Percentiles rank a stretch among this genome's conserved stretches.
Evolutionary conservation across 2,329 filamentous ascomycete species (phyloP).

Genomic region (Magnaporthiopsis rhizophila): DNA sequence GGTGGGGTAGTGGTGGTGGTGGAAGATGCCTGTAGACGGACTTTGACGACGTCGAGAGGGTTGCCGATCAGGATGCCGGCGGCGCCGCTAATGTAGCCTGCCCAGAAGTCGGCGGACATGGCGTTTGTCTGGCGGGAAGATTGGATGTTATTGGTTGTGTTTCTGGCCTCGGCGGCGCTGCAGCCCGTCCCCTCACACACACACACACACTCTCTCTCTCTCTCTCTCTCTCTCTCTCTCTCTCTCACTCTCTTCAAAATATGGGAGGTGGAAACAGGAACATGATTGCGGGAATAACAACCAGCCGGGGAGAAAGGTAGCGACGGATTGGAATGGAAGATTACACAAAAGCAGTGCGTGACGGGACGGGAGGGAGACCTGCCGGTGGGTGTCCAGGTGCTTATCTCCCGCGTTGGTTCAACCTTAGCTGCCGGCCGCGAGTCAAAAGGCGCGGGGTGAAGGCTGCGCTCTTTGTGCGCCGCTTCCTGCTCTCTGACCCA

Average conservation of each 20-base stretch:
- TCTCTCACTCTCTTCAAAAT: neutral
- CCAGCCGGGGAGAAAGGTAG: too few relatives aligned
- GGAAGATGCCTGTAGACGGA: constrained; percentile 64
- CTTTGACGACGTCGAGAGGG: constrained; percentile 63
- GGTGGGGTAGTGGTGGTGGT: constrained; percentile 12
- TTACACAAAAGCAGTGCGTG: neutral
- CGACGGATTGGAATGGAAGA: neutral
- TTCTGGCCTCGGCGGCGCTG: neutral
- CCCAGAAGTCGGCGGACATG: constrained; percentile 91
- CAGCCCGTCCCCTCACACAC: too few relatives aligned
- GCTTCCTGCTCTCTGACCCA: neutral
- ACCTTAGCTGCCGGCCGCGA: neutral
- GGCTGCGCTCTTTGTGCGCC: neutral
- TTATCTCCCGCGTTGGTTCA: neutral
- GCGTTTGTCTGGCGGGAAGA: too few relatives aligned
- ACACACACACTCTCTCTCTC: too few relatives aligned
- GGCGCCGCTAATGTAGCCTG: constrained; percentile 82
- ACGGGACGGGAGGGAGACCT: neutral
- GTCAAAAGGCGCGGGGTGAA: neutral
- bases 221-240: too few relatives aligned
- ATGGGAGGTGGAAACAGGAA: neutral
- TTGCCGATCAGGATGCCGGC: constrained; percentile 84
- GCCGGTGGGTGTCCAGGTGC: neutral
- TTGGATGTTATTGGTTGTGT: neutral
- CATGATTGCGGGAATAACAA: neutral